These are phyloP conservation scores for Coffea humblotiana DNA, from an alignment of 305 asterid species.

Conservation along the genomic window DNA sequence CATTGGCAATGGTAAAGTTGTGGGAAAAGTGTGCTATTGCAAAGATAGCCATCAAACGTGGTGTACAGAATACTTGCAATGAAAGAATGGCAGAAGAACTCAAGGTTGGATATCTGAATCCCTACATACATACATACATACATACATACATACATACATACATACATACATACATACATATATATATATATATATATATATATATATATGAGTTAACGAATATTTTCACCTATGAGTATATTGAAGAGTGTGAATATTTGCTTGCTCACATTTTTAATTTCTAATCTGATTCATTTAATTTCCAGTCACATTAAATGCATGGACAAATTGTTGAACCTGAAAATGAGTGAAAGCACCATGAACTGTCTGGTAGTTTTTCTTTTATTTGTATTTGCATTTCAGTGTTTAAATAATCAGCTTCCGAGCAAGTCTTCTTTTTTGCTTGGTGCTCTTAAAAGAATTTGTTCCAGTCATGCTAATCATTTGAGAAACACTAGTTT, in stretches of 20 bases:
- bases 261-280: neutral
- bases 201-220: neutral
- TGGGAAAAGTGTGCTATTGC: constrained; percentile 84
- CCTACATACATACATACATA: neutral
- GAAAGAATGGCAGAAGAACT: constrained; percentile 96
- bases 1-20: constrained; percentile 81
- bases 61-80: constrained; percentile 73
- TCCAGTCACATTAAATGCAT: neutral
- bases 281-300: neutral
- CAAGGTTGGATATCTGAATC: constrained; percentile 46
- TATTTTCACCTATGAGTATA: neutral
- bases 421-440: neutral
- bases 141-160: neutral
- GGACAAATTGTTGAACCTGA: neutral
- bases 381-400: neutral
- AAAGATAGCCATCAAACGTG: constrained; percentile 90
- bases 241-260: neutral
- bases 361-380: neutral
- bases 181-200: neutral
- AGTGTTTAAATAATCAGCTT: neutral
- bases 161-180: too few relatives aligned
- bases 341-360: neutral
- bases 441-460: neutral
- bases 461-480: neutral
- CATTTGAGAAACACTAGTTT: neutral